Conservation (phyloP, 331 rosid species). For the Quercus phellos region DNA sequence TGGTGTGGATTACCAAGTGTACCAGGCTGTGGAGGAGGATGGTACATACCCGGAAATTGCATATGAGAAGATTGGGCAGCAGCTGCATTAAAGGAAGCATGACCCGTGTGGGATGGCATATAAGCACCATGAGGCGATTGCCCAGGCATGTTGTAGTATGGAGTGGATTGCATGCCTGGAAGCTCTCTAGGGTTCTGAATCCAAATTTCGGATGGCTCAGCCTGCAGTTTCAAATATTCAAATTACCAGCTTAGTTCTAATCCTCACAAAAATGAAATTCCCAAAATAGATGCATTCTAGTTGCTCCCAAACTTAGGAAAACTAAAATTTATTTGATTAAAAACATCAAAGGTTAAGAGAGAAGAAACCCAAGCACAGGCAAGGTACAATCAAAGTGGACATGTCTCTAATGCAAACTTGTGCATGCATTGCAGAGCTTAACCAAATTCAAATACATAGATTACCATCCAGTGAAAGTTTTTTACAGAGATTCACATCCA, state of each 20-base stretch:
- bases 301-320: not conserved
- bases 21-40: constrained; percentile 70
- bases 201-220: constrained; percentile 98
- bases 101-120: constrained; percentile 79
- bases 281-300: not conserved
- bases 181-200: constrained; percentile 89
- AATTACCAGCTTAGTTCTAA: not conserved
- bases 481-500: not conserved
- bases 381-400: not conserved
- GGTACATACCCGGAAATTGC: constrained; percentile 94
- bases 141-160: constrained; percentile 81
- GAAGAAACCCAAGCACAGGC: not conserved
- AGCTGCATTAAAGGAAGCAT: constrained; percentile 73
- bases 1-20: constrained; percentile 75
- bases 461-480: not conserved
- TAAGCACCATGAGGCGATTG: constrained; percentile 87
- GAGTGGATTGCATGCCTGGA: constrained; percentile 74
- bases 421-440: not conserved
- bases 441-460: not conserved
- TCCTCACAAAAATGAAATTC: not conserved
- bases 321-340: not conserved
- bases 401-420: not conserved
- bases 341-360: not conserved
- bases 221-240: constrained; percentile 39
- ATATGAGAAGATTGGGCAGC: constrained; percentile 94